A percentile compares a stretch with the other conserved stretches of the same genome.
Evolutionary conservation across 2,329 filamentous ascomycete genomes (phyloP).

Genomic region (Fusarium brevicatenulatum): DNA sequence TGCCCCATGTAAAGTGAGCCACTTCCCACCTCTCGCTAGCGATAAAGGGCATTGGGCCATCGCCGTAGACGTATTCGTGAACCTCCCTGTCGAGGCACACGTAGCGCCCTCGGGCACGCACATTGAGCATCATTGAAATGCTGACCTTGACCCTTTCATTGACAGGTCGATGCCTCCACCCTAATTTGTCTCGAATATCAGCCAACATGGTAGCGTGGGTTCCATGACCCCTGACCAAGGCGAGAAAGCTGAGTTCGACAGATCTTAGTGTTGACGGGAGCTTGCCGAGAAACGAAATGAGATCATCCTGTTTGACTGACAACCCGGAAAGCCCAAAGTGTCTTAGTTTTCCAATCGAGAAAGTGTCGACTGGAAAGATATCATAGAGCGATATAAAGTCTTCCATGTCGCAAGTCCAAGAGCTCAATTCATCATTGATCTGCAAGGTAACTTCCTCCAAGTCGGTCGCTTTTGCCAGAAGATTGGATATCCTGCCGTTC

Average conservation of each 20-base stretch:
- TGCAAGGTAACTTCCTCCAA: background rate
- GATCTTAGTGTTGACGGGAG: background rate
- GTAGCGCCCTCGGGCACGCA: no score
- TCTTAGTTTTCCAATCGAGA: background rate
- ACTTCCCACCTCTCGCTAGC: no score
- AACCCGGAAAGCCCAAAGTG: slow-evolving; percentile 13
- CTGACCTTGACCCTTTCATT: background rate
- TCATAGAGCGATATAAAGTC: background rate
- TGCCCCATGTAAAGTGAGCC: background rate
- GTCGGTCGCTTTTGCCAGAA: background rate
- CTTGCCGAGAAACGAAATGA: background rate
- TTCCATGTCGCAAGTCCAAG: background rate
- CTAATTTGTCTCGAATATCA: slow-evolving; percentile 8
- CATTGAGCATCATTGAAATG: background rate
- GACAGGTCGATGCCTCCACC: background rate
- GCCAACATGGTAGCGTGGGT: background rate
- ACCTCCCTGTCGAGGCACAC: slow-evolving; percentile 4
- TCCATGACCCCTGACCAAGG: background rate
- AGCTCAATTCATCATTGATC: background rate
- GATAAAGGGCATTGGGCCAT: background rate
- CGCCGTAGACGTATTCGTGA: slow-evolving; percentile 6
- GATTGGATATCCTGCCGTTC: background rate
- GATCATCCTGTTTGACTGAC: background rate
- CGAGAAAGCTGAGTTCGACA: slow-evolving; percentile 4
- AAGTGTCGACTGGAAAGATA: background rate